phyloP scores from a whole-genome alignment of 2,329 filamentous ascomycete species.

The Sporothrix schenckii region DNA sequence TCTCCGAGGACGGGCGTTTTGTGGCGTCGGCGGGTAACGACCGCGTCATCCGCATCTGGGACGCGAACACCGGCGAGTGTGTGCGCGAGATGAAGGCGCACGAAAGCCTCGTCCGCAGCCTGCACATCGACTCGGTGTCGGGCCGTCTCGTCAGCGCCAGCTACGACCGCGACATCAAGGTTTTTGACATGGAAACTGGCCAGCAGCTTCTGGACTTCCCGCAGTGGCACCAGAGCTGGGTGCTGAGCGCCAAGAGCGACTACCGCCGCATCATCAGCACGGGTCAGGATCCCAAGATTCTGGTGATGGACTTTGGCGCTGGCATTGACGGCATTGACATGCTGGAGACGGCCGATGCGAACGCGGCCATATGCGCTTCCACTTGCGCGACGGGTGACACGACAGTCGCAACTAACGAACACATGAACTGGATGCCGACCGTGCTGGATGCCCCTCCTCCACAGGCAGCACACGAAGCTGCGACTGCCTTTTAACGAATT shows the following conservation, averaged over 20 bases:
- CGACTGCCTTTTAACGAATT: constrained; percentile 25
- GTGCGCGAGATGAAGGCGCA: constrained; percentile 82
- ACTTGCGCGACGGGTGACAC: background rate
- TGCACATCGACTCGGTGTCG: constrained; percentile 87
- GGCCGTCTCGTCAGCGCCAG: constrained; percentile 86
- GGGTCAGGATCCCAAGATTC: constrained; percentile 87
- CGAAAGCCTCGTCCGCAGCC: constrained; percentile 79
- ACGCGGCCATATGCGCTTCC: constrained; percentile 8
- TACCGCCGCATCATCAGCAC: constrained; percentile 93
- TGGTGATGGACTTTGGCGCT: constrained; percentile 89
- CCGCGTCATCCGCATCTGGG: constrained; percentile 93
- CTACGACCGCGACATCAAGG: constrained; percentile 94
- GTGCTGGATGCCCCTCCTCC: background rate
- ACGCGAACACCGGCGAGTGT: constrained; percentile 85
- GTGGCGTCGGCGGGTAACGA: constrained; percentile 95
- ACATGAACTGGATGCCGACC: background rate
- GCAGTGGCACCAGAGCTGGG: constrained; percentile 97
- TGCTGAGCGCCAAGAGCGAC: constrained; percentile 92
- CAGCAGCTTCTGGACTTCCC: constrained; percentile 79
- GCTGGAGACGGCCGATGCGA: constrained; percentile 48
- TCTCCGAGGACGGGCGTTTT: constrained; percentile 90
- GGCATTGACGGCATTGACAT: constrained; percentile 61
- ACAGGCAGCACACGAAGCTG: background rate
- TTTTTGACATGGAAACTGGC: constrained; percentile 85
- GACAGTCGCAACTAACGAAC: background rate